phyloP scores from a whole-genome alignment of 345 rosid genomes.

The Citrus unshiu region DNA sequence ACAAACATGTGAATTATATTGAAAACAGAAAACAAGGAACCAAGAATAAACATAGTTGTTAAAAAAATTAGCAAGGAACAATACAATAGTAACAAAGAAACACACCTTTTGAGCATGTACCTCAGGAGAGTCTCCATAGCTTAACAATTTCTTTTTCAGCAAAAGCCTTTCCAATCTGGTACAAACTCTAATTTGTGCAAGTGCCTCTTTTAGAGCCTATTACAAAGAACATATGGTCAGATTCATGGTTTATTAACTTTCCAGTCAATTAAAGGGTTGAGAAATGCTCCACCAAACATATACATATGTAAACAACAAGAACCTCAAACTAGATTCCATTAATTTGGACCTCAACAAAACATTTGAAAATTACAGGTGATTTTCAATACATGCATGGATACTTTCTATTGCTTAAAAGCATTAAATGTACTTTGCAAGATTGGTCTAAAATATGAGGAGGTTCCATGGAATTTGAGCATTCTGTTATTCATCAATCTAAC shows the following conservation, averaged over 20 bases:
- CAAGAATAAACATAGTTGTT: neutral
- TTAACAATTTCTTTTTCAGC: slow-evolving; percentile 59
- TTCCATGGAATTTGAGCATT: neutral
- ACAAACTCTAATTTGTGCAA: slow-evolving; percentile 66
- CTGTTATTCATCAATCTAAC: neutral
- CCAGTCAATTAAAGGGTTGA: neutral
- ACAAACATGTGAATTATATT: neutral
- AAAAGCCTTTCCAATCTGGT: slow-evolving; percentile 80
- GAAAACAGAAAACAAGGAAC: neutral
- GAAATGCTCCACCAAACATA: neutral
- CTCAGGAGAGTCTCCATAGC: slow-evolving; percentile 83
- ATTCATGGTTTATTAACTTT: neutral
- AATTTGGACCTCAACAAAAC: neutral
- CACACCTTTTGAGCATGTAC: slow-evolving; percentile 90
- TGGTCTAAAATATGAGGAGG: neutral
- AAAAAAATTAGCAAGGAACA: neutral
- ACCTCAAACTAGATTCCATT: neutral
- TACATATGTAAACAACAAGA: neutral
- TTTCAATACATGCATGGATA: neutral
- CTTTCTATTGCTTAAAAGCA: neutral
- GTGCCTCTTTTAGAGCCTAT: slow-evolving; percentile 80
- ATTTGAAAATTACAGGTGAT: neutral
- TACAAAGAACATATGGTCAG: slow-evolving; percentile 13
- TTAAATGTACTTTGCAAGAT: neutral
- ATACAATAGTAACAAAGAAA: neutral